Conservation (phyloP, 371 early-diverging fungal genomes). For the Mortierella sp. region DNA sequence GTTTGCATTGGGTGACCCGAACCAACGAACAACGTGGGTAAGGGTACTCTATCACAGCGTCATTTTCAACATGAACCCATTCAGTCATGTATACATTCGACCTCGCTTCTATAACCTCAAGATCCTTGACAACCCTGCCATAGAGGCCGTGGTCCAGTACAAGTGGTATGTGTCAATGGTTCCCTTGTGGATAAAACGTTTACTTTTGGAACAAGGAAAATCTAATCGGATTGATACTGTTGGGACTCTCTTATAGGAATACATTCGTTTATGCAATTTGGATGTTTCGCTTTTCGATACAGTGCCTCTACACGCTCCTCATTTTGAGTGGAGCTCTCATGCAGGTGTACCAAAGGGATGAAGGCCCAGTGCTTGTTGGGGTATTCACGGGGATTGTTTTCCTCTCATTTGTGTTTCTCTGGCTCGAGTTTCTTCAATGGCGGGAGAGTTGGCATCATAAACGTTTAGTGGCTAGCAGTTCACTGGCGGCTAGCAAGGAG, state of each 20-base stretch:
- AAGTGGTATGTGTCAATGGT: constrained; percentile 4
- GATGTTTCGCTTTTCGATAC: constrained; percentile 18
- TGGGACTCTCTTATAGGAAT: constrained; percentile 13
- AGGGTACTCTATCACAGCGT: neutral
- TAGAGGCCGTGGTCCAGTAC: neutral
- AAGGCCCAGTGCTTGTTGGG: neutral
- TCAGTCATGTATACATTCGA: neutral
- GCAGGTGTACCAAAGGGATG: constrained; percentile 16
- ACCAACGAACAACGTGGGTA: constrained; percentile 6
- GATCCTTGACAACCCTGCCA: neutral
- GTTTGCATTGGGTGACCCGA: neutral
- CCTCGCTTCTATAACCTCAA: neutral
- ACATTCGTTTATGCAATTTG: constrained; percentile 26
- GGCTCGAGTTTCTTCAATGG: constrained; percentile 29
- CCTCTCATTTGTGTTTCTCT: constrained; percentile 11
- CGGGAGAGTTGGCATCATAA: constrained; percentile 7
- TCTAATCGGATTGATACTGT: too few species aligned
- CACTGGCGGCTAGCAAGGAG: too few species aligned
- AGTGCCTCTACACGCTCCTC: constrained; percentile 18
- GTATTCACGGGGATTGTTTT: constrained; percentile 15
- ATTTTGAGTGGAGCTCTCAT: constrained; percentile 13
- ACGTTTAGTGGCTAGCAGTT: too few species aligned
- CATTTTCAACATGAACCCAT: neutral
- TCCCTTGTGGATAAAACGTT: neutral
- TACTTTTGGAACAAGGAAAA: neutral